Percentiles rank a stretch among this genome's conserved stretches.
Evolutionary conservation across 83 land plant species (phyloP).

Genomic region (Thuja plicata): DNA sequence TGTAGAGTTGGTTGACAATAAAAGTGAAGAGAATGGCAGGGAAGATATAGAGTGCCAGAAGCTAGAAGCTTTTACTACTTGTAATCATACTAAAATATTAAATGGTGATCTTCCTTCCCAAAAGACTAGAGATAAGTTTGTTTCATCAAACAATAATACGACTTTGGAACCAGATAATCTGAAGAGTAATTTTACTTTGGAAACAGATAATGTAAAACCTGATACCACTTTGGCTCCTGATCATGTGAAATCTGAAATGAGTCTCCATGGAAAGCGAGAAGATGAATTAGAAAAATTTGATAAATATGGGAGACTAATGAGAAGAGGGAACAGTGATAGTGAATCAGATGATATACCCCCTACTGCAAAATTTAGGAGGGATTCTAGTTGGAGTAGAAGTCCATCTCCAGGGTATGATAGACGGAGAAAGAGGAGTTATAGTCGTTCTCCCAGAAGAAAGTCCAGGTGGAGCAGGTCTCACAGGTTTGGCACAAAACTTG

Average conservation of each 20-base stretch:
- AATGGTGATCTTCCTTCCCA: background rate
- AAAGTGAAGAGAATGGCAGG: background rate
- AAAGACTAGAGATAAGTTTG: background rate
- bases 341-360: constrained; percentile 6
- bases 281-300: constrained; percentile 12
- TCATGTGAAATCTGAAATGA: background rate
- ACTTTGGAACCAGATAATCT: background rate
- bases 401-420: constrained; percentile 40
- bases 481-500: constrained; percentile 23
- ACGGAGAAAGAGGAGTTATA: constrained; percentile 28
- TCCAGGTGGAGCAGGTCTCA: constrained; percentile 22
- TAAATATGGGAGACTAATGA: constrained; percentile 19
- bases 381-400: constrained; percentile 20
- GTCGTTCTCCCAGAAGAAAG: constrained; percentile 37
- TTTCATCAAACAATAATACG: background rate
- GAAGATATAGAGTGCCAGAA: background rate
- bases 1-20: background rate
- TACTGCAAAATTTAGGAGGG: constrained; percentile 14
- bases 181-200: background rate
- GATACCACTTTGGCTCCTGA: background rate
- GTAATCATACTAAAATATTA: background rate
- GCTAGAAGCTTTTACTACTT: background rate
- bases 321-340: constrained; percentile 9
- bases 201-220: background rate
- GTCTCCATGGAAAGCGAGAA: constrained; percentile 7